Percentiles rank a stretch among this genome's conserved stretches.
Evolutionary conservation across 1,139 yeast species (phyloP).

Genomic region (Geotrichum restrictum): DNA sequence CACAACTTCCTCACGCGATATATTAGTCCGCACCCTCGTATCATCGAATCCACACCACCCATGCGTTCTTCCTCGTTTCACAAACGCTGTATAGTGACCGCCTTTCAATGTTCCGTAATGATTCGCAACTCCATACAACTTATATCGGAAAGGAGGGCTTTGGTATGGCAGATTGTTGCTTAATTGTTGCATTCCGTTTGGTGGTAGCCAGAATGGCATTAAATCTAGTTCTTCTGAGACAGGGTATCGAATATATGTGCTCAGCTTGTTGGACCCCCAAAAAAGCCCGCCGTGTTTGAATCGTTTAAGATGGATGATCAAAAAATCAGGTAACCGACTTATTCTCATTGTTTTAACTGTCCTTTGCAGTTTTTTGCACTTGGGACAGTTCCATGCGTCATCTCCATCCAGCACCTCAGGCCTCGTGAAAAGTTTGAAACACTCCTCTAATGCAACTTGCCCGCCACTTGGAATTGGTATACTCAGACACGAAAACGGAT

Average conservation of each 20-base stretch:
- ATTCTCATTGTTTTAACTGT: slow-evolving; percentile 67
- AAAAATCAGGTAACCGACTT: slow-evolving; percentile 66
- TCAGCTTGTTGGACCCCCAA: slow-evolving; percentile 51
- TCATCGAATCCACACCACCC: slow-evolving; percentile 82
- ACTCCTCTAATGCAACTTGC: slow-evolving; percentile 52
- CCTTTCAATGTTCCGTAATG: slow-evolving; percentile 79
- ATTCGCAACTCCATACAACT: slow-evolving; percentile 80
- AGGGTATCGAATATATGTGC: slow-evolving; percentile 61
- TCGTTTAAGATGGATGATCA: slow-evolving; percentile 75
- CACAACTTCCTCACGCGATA: slow-evolving; percentile 45
- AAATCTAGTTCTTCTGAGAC: slow-evolving; percentile 51
- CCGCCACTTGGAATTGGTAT: slow-evolving; percentile 60
- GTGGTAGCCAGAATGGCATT: slow-evolving; percentile 58
- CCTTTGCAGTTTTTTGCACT: slow-evolving; percentile 62
- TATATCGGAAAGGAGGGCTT: slow-evolving; percentile 70
- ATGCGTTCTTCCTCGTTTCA: slow-evolving; percentile 54
- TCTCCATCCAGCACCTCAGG: slow-evolving; percentile 69
- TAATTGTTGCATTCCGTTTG: slow-evolving; percentile 29
- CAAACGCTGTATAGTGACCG: slow-evolving; percentile 90
- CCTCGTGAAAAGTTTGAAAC: slow-evolving; percentile 66
- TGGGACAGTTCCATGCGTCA: slow-evolving; percentile 87
- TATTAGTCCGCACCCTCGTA: slow-evolving; percentile 49
- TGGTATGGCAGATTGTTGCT: slow-evolving; percentile 40
- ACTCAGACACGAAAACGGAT: slow-evolving; percentile 70
- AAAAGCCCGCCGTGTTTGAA: slow-evolving; percentile 48